These are phyloP conservation scores for Trichoderma breve DNA, from an alignment of 2,329 filamentous ascomycete genomes.

Conservation along the genomic window DNA sequence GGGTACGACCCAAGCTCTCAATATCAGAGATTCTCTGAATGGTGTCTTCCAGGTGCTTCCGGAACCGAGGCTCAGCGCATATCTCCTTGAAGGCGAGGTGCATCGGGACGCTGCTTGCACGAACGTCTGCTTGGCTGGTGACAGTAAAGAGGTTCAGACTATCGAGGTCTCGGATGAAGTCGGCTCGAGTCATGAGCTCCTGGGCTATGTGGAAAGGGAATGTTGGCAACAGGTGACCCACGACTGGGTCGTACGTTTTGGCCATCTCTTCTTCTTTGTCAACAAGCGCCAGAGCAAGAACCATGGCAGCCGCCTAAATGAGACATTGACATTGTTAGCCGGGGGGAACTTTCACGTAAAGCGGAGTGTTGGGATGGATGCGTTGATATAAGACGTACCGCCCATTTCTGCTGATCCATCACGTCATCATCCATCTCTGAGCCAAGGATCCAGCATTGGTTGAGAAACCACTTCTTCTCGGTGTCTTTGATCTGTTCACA, in stretches of 20 bases:
- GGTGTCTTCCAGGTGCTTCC: conserved; percentile 77
- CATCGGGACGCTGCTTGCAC: conserved; percentile 95
- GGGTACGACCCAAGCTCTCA: conserved; percentile 88
- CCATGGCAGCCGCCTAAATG: conserved; percentile 79
- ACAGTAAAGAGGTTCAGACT: conserved; percentile 95
- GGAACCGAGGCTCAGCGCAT: conserved; percentile 72
- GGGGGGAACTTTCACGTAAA: neutral
- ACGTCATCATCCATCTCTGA: conserved; percentile 89
- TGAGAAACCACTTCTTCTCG: conserved; percentile 75
- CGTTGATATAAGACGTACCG: conserved; percentile 54
- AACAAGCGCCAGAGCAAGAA: conserved; percentile 87
- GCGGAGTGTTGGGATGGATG: neutral
- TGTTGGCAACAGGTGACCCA: conserved; percentile 74
- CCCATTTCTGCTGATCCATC: conserved; percentile 97
- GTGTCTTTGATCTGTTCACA: conserved; percentile 70
- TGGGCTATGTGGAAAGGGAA: conserved; percentile 80
- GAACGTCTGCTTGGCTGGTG: conserved; percentile 79
- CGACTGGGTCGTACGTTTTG: conserved; percentile 62
- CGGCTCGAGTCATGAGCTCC: conserved; percentile 90
- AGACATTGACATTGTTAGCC: neutral
- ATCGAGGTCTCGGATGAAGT: conserved; percentile 92
- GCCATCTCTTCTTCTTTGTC: conserved; percentile 68
- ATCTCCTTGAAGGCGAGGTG: conserved; percentile 87
- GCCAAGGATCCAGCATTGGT: conserved; percentile 73
- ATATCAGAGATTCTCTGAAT: conserved; percentile 86